Evolutionary conservation across 2,329 filamentous ascomycete genomes (phyloP).

Genomic region (Cladosporium phlei): DNA sequence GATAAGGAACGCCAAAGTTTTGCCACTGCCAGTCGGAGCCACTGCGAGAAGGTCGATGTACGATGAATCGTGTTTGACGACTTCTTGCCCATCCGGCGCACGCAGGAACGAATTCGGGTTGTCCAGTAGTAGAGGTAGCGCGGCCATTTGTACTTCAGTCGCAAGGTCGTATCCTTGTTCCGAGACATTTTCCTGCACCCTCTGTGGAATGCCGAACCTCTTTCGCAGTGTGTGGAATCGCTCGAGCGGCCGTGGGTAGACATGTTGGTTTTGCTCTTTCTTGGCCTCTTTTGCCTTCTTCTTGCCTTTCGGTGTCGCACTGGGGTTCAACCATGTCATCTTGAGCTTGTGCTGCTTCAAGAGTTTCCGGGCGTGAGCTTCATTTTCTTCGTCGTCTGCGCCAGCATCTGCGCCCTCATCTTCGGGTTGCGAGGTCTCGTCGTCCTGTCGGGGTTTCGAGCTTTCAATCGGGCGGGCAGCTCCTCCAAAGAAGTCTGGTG

Average conservation of each 20-base stretch:
- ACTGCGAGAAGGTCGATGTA: conserved; percentile 76
- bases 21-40: conserved; percentile 92
- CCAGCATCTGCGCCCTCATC: conserved; percentile 11
- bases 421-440: neutral
- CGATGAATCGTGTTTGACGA: conserved; percentile 21
- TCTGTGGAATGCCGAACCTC: conserved; percentile 67
- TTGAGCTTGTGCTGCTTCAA: conserved; percentile 34
- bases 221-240: conserved; percentile 69
- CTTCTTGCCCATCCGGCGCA: conserved; percentile 23
- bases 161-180: conserved; percentile 82
- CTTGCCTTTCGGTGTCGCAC: conserved; percentile 37
- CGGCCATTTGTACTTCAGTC: conserved; percentile 89
- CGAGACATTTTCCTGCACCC: conserved; percentile 71
- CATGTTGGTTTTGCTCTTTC: conserved; percentile 37
- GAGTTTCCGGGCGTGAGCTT: conserved; percentile 13
- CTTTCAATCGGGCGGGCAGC: neutral
- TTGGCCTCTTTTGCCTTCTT: conserved; percentile 38
- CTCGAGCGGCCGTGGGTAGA: conserved; percentile 75
- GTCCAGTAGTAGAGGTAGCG: conserved; percentile 69
- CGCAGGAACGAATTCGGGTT: conserved; percentile 49
- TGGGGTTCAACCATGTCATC: conserved; percentile 27
- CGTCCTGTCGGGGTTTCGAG: conserved; percentile 5
- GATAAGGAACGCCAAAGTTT: conserved; percentile 89
- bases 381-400: neutral
- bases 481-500: conserved; percentile 9